These are phyloP conservation scores for Avena sativa DNA, from an alignment of 176 grass and related monocot species.

Conservation along the genomic window DNA sequence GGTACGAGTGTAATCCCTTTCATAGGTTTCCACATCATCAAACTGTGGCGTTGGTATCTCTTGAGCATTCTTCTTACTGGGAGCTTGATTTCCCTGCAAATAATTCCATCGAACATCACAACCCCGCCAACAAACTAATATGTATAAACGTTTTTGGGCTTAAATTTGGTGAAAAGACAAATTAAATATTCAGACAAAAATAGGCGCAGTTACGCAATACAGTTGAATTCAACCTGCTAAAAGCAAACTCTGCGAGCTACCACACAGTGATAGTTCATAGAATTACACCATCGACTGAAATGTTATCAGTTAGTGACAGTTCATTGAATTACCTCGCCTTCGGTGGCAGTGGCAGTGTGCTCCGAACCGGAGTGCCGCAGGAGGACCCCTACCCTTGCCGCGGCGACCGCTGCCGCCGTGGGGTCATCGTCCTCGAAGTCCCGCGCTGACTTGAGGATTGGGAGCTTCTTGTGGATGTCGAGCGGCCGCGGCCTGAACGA, in stretches of 20 bases:
- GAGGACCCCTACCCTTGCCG: slow-evolving; percentile 44
- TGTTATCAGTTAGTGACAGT: slow-evolving; percentile 1
- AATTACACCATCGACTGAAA: slow-evolving; percentile 8
- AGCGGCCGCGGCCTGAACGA: slow-evolving; percentile 95
- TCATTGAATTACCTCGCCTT: slow-evolving; percentile 44
- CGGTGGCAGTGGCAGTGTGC: slow-evolving; percentile 38
- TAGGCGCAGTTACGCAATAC: neutral
- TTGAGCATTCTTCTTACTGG: slow-evolving; percentile 76
- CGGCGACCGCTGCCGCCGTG: slow-evolving; percentile 25
- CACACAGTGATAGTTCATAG: slow-evolving; percentile 18
- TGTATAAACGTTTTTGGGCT: neutral
- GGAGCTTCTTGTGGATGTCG: slow-evolving; percentile 99
- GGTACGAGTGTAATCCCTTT: slow-evolving; percentile 96
- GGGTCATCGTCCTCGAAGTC: slow-evolving; percentile 95
- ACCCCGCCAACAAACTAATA: neutral
- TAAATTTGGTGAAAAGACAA: neutral
- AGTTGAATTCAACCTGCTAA: slow-evolving; percentile 29
- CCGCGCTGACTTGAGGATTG: slow-evolving; percentile 82
- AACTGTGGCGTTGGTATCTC: slow-evolving; percentile 99
- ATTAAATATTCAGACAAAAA: slow-evolving; percentile 9
- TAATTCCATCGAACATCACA: slow-evolving; percentile 4
- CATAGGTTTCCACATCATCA: slow-evolving; percentile 79
- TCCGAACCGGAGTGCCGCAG: slow-evolving; percentile 56
- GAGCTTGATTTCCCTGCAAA: slow-evolving; percentile 65
- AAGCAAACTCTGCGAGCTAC: neutral